These are phyloP conservation scores for Pyrenochaeta sp. DNA, from an alignment of 2,329 filamentous ascomycete species.

Conservation along the genomic window DNA sequence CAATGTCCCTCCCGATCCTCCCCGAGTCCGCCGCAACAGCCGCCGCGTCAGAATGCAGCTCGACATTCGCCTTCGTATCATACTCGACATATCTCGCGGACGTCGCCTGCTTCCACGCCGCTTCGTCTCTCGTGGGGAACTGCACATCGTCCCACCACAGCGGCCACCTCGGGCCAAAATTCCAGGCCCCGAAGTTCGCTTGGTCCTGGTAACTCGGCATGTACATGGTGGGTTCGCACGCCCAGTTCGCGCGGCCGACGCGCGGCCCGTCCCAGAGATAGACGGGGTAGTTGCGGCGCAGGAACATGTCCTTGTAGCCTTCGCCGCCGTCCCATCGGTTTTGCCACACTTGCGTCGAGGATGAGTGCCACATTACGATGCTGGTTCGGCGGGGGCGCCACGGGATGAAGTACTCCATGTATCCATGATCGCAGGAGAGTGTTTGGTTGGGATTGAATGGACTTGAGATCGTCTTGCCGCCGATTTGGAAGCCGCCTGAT, in stretches of 20 bases:
- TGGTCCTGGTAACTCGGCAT: conserved; percentile 26
- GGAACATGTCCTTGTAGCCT: conserved; percentile 38
- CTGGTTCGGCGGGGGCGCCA: conserved; percentile 30
- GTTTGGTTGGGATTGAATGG: conserved; percentile 22
- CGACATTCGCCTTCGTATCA: conserved; percentile 30
- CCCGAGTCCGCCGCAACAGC: conserved; percentile 37
- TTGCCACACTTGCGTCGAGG: conserved; percentile 37
- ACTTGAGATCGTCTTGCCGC: conserved; percentile 23
- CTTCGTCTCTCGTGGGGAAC: conserved; percentile 26
- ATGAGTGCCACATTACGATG: conserved; percentile 39
- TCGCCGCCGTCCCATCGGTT: conserved; percentile 37
- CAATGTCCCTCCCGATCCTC: conserved; percentile 26
- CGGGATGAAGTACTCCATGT: conserved; percentile 40
- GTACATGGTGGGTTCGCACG: conserved; percentile 26
- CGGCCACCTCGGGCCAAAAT: conserved; percentile 28
- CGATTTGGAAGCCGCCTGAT: conserved; percentile 37
- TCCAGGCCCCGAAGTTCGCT: conserved; percentile 34
- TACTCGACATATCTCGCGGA: conserved; percentile 35
- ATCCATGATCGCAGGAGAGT: conserved; percentile 39
- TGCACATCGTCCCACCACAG: conserved; percentile 34
- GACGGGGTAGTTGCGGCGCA: conserved; percentile 35
- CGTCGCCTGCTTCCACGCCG: conserved; percentile 34
- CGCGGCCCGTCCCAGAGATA: conserved; percentile 39
- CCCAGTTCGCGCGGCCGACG: conserved; percentile 36
- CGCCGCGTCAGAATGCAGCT: conserved; percentile 30